These are phyloP conservation scores for Tricharina praecox DNA, from an alignment of 495 filamentous ascomycete species.

Conservation along the genomic window DNA sequence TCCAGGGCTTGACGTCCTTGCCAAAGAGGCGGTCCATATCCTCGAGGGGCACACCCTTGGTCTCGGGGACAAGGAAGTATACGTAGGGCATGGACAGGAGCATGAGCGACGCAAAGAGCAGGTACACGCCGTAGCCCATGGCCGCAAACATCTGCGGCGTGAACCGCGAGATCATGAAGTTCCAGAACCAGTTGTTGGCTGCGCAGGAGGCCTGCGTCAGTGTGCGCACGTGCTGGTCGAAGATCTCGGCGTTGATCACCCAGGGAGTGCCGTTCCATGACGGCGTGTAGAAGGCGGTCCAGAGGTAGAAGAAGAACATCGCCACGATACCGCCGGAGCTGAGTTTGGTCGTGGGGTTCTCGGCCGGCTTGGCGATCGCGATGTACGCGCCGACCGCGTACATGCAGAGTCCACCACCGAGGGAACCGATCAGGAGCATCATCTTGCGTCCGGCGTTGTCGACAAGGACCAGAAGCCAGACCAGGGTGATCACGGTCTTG, in stretches of 20 bases:
- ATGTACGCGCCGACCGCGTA: constrained; percentile 41
- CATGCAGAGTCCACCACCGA: constrained; percentile 40
- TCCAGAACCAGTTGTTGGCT: constrained; percentile 54
- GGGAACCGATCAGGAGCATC: constrained; percentile 39
- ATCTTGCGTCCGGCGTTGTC: constrained; percentile 37
- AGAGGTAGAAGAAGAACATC: constrained; percentile 66
- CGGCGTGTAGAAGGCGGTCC: constrained; percentile 61
- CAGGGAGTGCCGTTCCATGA: constrained; percentile 60
- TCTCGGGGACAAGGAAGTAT: constrained; percentile 59
- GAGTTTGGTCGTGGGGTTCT: constrained; percentile 30
- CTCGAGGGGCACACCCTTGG: constrained; percentile 49
- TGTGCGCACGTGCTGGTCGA: constrained; percentile 44
- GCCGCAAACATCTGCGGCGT: constrained; percentile 57
- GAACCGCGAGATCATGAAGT: constrained; percentile 56
- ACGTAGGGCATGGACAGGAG: constrained; percentile 49
- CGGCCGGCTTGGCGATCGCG: constrained; percentile 35
- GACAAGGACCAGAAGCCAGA: constrained; percentile 41
- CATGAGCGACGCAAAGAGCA: constrained; percentile 37
- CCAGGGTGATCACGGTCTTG: constrained; percentile 42
- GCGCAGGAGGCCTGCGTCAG: constrained; percentile 53
- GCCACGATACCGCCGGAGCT: constrained; percentile 46
- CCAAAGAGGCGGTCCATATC: constrained; percentile 47
- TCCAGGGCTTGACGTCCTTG: constrained; percentile 33
- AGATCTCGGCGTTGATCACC: constrained; percentile 50
- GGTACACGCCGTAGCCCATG: constrained; percentile 60